Base-by-base conservation (phyloP, 768 basidiomycete genomes). In the Boletus reticulatus region DNA sequence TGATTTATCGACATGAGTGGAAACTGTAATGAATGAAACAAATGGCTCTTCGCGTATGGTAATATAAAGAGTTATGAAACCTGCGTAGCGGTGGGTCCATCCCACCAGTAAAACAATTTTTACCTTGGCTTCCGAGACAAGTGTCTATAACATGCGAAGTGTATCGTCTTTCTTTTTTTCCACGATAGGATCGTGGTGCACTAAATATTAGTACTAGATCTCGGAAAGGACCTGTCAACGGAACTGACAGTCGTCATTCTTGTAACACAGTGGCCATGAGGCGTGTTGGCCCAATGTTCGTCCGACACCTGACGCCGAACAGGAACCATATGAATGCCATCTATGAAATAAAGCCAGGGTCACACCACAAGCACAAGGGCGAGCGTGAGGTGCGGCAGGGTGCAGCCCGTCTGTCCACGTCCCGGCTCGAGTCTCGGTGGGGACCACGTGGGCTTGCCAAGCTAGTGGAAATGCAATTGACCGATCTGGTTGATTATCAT, bases 1-100 rank as follows among this genome's bases (percentile, higher is more conserved):
- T 24, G 53, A 38, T 32, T 34, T 44, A 48, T 58, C 29, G 56
- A 56, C 58, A 55, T 66, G 66, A 63, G 54, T 58, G 55, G 50
- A 46, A 50, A 27, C 37, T 24, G 42, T 39, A 53, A 46, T n/a
- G 54, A 49, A 48, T n/a, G 51, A 57, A 31, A 37, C 59, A 32
- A 31, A 22, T 39, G 46, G 19, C 22, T 52, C 39, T 17, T 41
- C 50, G 16, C 50, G 16, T 43, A 41, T 36, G 52, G 17, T 39
- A 9, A n/a, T 31, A 24, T 29, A 17, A 19, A 29, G 20, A 19
- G 11, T 42, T 34, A 41, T 41, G 48, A 38, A 16, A 5, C 29
- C 24, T 37, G 41, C 14, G 34, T 13, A 5, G 11, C 8, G 19
- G 20, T n/a, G 19, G 27, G 52, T 27, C 29, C 16, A 47, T 37